Evolutionary conservation across 2,329 filamentous ascomycete genomes (phyloP).

Genomic region (Beauveria asiatica): DNA sequence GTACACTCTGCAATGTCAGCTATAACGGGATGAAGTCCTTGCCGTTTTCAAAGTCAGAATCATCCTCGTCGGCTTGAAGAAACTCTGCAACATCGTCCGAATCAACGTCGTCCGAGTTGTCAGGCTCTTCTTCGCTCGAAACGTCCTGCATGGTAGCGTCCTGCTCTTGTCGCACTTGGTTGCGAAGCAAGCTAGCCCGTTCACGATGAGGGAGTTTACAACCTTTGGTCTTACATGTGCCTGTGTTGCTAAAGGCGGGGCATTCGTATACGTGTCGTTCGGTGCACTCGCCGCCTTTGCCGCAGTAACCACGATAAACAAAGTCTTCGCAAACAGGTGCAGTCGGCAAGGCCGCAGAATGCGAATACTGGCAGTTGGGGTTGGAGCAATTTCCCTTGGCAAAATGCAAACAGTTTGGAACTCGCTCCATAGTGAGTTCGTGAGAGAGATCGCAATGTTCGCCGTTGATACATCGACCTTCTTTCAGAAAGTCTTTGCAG

Average conservation of each 20-base stretch:
- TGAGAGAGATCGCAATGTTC: conserved; percentile 85
- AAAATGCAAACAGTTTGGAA: conserved; percentile 83
- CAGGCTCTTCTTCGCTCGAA: conserved; percentile 68
- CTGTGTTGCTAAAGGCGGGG: conserved; percentile 88
- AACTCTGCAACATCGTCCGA: conserved; percentile 66
- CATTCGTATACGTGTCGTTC: conserved; percentile 89
- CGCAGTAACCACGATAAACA: conserved; percentile 81
- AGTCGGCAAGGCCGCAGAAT: conserved; percentile 67
- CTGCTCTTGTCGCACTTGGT: conserved; percentile 48
- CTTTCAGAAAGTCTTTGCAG: conserved; percentile 80
- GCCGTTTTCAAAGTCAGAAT: conserved; percentile 47
- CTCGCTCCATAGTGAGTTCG: conserved; percentile 72
- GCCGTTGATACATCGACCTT: conserved; percentile 68
- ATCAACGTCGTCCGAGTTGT: conserved; percentile 70
- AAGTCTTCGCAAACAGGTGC: conserved; percentile 79
- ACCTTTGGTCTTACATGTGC: conserved; percentile 68
- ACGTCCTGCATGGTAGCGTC: conserved; percentile 57
- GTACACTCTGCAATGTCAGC: conserved; percentile 12
- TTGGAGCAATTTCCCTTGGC: conserved; percentile 86
- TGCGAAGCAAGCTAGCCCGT: conserved; percentile 70
- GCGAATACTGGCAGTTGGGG: conserved; percentile 74
- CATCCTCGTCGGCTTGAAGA: conserved; percentile 45
- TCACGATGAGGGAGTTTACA: conserved; percentile 85
- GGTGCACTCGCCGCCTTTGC: conserved; percentile 66
- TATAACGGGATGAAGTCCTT: conserved; percentile 49